These are phyloP conservation scores for Plectranthus barbatus DNA, from an alignment of 257 asterid species.

Conservation along the genomic window DNA sequence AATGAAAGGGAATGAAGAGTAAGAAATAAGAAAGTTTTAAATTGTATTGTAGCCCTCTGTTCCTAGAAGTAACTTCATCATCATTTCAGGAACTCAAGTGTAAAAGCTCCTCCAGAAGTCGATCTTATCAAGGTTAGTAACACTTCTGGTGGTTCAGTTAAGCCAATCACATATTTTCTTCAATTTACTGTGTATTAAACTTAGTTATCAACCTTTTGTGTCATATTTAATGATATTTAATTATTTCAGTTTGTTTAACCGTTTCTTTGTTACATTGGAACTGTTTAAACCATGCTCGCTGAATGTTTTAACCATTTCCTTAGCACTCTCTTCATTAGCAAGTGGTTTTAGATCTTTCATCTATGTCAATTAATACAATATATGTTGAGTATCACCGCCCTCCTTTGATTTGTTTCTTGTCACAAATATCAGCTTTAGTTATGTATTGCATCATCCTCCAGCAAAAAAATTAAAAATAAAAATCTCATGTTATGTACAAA, in stretches of 20 bases:
- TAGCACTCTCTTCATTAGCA: neutral
- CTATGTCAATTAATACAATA: neutral
- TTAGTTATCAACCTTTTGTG: neutral
- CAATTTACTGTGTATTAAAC: neutral
- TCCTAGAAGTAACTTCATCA: constrained; percentile 8
- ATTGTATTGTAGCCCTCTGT: neutral
- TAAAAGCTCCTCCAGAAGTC: constrained; percentile 38
- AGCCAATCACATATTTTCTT: neutral
- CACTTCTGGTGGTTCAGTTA: neutral
- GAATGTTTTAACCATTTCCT: neutral
- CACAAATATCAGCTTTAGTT: neutral
- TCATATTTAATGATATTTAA: neutral
- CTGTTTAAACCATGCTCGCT: neutral
- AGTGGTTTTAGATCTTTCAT: neutral
- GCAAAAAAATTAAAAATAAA: too few relatives aligned
- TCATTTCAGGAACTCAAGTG: constrained; percentile 56
- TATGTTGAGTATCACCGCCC: neutral
- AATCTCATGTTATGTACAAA: too few relatives aligned
- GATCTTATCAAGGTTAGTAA: constrained; percentile 56
- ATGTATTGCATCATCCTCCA: neutral
- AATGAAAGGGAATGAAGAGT: neutral
- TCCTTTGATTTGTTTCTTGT: neutral
- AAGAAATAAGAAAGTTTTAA: neutral
- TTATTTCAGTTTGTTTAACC: neutral
- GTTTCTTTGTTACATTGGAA: neutral